Percentiles rank a stretch among this genome's conserved stretches.
Evolutionary conservation across 768 basidiomycete genomes (phyloP).

Genomic region (Udeniomyces megalosporus): DNA sequence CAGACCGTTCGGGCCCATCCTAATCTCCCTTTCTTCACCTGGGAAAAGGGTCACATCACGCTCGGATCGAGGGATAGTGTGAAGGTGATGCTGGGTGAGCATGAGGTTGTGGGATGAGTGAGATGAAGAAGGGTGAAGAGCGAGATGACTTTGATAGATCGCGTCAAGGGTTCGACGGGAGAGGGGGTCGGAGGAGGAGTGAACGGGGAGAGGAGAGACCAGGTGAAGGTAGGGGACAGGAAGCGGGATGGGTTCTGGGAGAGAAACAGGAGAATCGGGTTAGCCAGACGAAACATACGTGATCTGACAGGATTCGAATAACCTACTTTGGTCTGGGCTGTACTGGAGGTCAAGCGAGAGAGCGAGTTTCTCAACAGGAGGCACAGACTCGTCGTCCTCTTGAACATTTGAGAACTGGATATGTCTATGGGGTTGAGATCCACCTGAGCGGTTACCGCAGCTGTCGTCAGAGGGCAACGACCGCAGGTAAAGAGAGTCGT

Average conservation of each 20-base stretch:
- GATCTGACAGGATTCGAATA: too few species aligned
- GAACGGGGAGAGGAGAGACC: background rate
- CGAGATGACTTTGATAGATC: background rate
- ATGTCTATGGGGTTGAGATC: constrained; percentile 9
- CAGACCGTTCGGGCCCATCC: constrained; percentile 6
- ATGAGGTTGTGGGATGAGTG: constrained; percentile 6
- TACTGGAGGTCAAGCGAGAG: background rate
- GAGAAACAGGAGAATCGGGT: background rate
- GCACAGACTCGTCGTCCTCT: background rate
- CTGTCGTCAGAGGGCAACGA: background rate
- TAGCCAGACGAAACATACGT: too few species aligned
- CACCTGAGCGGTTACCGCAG: background rate
- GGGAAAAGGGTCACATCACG: background rate
- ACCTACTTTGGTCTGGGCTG: background rate
- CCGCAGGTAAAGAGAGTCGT: background rate
- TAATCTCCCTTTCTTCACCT: background rate
- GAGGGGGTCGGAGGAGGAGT: background rate
- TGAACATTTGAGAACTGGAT: constrained; percentile 6
- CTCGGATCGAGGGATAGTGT: constrained; percentile 2
- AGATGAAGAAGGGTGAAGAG: background rate
- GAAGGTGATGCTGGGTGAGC: background rate
- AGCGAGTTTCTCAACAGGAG: background rate
- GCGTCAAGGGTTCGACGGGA: background rate
- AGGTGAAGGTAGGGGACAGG: constrained; percentile 7
- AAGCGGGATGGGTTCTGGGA: background rate